These are phyloP conservation scores for Backusella parvicylindrica DNA, from an alignment of 192 early-diverging fungal genomes.

Conservation along the genomic window DNA sequence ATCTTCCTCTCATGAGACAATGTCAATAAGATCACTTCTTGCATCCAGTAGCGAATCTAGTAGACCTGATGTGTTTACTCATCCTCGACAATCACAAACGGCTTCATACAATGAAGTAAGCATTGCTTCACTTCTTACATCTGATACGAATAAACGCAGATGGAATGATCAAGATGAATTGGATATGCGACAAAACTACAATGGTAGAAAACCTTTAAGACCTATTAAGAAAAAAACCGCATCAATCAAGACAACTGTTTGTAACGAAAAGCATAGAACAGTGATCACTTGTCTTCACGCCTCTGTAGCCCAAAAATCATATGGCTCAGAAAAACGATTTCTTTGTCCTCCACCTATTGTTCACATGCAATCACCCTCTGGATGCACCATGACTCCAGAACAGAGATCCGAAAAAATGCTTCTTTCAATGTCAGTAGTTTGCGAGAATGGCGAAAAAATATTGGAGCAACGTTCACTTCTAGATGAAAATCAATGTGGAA, in stretches of 20 bases:
- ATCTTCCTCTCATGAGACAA: slow-evolving; percentile 11
- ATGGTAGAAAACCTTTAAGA: not conserved
- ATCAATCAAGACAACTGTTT: not conserved
- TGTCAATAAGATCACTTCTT: slow-evolving; percentile 16
- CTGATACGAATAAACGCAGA: not conserved
- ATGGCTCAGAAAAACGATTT: slow-evolving; percentile 88
- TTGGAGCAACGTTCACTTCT: slow-evolving; percentile 38
- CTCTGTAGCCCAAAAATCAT: slow-evolving; percentile 89
- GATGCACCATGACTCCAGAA: not conserved
- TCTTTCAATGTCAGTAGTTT: slow-evolving; percentile 60
- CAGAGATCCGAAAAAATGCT: slow-evolving; percentile 40
- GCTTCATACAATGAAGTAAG: slow-evolving; percentile 18
- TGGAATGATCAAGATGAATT: not conserved
- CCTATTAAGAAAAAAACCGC: not conserved
- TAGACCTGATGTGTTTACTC: not conserved
- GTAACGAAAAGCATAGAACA: slow-evolving; percentile 43
- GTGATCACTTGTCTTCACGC: slow-evolving; percentile 83
- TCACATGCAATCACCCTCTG: slow-evolving; percentile 45
- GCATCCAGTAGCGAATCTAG: not conserved
- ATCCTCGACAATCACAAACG: not conserved
- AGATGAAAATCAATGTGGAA: slow-evolving; percentile 54
- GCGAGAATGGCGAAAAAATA: slow-evolving; percentile 24
- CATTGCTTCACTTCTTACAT: slow-evolving; percentile 31
- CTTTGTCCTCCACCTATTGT: slow-evolving; percentile 76
- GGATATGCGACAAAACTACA: not conserved